These are phyloP conservation scores for Yamadazyma friedrichii DNA, from an alignment of 1,139 yeast species.

Conservation along the genomic window DNA sequence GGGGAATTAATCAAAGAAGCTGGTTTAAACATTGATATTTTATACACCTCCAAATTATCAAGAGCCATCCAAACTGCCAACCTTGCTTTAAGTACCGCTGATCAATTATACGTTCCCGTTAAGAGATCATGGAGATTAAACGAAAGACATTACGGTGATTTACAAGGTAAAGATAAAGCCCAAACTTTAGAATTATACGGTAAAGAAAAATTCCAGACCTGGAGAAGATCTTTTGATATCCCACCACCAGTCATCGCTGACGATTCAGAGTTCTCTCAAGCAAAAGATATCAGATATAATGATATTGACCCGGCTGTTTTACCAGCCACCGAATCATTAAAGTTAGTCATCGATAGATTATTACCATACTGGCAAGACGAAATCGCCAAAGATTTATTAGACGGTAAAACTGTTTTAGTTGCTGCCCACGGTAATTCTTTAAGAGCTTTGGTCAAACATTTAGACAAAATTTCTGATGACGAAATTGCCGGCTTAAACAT, in stretches of 20 bases:
- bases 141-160: slow-evolving; percentile 99
- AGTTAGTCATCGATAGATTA: slow-evolving; percentile 93
- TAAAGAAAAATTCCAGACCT: slow-evolving; percentile 88
- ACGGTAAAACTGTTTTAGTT: slow-evolving; percentile 85
- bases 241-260: slow-evolving; percentile 92
- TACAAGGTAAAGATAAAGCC: slow-evolving; percentile 98
- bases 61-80: slow-evolving; percentile 98
- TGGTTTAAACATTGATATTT: slow-evolving; percentile 78
- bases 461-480: slow-evolving; percentile 88
- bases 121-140: slow-evolving; percentile 97
- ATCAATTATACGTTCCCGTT: slow-evolving; percentile 88
- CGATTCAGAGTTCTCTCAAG: slow-evolving; percentile 80
- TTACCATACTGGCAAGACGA: slow-evolving; percentile 98
- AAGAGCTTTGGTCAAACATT: slow-evolving; percentile 95
- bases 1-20: slow-evolving; percentile 91
- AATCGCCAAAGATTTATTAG: slow-evolving; percentile 80
- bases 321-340: slow-evolving; percentile 94
- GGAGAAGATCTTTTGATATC: slow-evolving; percentile 97
- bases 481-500: slow-evolving; percentile 94
- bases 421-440: slow-evolving; percentile 99
- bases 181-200: slow-evolving; percentile 87
- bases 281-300: slow-evolving; percentile 78
- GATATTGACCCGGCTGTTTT: slow-evolving; percentile 80
- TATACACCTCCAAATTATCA: slow-evolving; percentile 88
- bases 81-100: slow-evolving; percentile 88